Evolutionary conservation across 305 asterid genomes (phyloP).

Genomic region (Plantago coronopus): DNA sequence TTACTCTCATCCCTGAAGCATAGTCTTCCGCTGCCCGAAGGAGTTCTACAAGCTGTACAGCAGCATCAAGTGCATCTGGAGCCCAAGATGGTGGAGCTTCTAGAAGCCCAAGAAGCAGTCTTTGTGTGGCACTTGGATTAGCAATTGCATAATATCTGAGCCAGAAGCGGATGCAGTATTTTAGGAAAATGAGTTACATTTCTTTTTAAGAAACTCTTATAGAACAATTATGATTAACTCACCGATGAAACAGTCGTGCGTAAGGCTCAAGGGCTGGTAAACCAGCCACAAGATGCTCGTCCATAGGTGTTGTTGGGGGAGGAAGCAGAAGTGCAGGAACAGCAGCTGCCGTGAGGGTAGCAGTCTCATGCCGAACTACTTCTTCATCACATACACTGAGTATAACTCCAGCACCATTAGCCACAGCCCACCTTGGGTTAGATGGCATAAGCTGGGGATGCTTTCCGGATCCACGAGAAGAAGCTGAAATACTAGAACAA

Average conservation of each 20-base stretch:
- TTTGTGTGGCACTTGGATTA: conserved; percentile 97
- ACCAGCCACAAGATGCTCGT: conserved; percentile 99
- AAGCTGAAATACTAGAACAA: conserved; percentile 44
- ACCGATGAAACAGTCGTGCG: conserved; percentile 96
- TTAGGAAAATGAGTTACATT: conserved; percentile 22
- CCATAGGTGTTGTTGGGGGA: conserved; percentile 97
- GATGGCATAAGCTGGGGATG: conserved; percentile 97
- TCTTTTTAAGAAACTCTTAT: conserved; percentile 13
- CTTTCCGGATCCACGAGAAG: conserved; percentile 98
- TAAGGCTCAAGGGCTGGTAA: conserved; percentile 99
- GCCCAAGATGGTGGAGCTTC: conserved; percentile 99
- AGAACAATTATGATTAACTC: conserved; percentile 18
- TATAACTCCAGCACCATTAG: conserved; percentile 99
- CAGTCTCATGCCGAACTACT: conserved; percentile 95
- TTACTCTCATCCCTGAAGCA: conserved; percentile 93
- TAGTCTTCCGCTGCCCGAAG: conserved; percentile 99
- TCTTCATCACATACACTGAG: conserved; percentile 98
- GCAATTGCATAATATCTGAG: conserved; percentile 92
- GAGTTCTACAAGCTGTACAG: conserved; percentile 97
- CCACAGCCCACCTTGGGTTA: conserved; percentile 99
- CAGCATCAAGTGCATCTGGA: conserved; percentile 99
- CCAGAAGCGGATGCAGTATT: conserved; percentile 30
- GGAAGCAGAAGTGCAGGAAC: conserved; percentile 99
- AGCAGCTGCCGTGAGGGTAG: conserved; percentile 93
- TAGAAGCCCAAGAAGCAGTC: conserved; percentile 95